phyloP scores from a whole-genome alignment of 495 filamentous ascomycete genomes.

The Penicillium cataractarum region DNA sequence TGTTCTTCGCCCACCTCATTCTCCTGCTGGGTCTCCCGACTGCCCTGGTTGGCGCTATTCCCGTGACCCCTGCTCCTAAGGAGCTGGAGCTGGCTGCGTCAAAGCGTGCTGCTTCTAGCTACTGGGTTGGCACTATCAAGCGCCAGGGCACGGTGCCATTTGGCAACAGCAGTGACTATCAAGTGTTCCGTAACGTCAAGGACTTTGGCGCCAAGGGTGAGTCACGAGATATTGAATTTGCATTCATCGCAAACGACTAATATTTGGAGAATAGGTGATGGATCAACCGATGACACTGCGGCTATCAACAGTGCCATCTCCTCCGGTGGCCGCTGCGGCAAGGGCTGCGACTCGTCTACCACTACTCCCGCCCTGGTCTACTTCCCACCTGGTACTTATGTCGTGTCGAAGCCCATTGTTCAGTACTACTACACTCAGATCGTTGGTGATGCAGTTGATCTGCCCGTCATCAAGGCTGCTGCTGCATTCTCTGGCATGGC shows the following conservation, averaged over 20 bases:
- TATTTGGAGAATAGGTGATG: constrained; percentile 56
- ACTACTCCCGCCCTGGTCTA: constrained; percentile 74
- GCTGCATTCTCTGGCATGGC: constrained; percentile 79
- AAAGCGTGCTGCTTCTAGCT: constrained; percentile 43
- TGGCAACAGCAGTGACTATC: constrained; percentile 58
- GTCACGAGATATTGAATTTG: background rate
- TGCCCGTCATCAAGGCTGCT: constrained; percentile 78
- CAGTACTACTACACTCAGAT: constrained; percentile 83
- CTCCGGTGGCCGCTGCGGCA: constrained; percentile 74
- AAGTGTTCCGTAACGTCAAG: constrained; percentile 86
- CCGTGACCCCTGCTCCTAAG: constrained; percentile 29
- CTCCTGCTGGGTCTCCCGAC: constrained; percentile 42
- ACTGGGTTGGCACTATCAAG: constrained; percentile 76
- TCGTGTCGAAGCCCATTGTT: constrained; percentile 67
- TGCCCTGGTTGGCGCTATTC: constrained; percentile 48
- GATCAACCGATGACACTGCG: constrained; percentile 78
- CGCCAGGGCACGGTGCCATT: constrained; percentile 73
- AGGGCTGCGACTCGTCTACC: constrained; percentile 81
- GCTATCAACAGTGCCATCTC: constrained; percentile 89
- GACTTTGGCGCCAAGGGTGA: constrained; percentile 76
- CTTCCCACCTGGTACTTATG: constrained; percentile 79
- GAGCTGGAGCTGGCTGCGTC: constrained; percentile 18
- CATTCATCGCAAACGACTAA: background rate
- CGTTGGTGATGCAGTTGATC: constrained; percentile 68
- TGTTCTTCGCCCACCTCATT: constrained; percentile 42